Evolutionary conservation across 495 filamentous ascomycete genomes (phyloP), one percentile per base, ranked within the genome.

Genomic region (Penicillium angulare): DNA sequence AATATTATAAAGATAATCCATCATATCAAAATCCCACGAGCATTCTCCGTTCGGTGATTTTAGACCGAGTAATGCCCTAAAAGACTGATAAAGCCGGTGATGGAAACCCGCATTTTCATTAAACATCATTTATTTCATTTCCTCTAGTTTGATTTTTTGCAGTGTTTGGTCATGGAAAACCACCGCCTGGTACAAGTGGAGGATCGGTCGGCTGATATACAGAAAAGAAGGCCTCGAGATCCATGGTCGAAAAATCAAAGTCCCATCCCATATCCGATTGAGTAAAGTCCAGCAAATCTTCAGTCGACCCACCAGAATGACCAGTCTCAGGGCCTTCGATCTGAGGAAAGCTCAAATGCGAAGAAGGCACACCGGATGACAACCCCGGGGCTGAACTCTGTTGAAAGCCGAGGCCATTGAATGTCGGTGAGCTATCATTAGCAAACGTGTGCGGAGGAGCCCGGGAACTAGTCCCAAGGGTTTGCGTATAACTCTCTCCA

Each of bases 161-260:
- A 31, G 8, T 6, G 13, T 31, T 31, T 9, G 8, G 13, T 31
- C 27, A 31, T 31, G 27, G 1, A 31, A 31, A 31, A 9, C 27
- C 34, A 15, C 18, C 16, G 16, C 34, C 34, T 15, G 12, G 34
- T 38, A 40, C 26, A 18, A 49, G 20, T 12, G 23, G 34, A 6
- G 52, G 24, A 33, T 57, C 60, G 10, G 57, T 47, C 1, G 52
- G 51, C 5, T 63, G 66, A 47, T 71, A 64, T 13, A 69, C 53
- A 7, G 71, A 76, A 40, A 73, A 68, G 38, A 76, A 74, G 0
- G 71, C 61, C 23, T 74, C 72, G 13, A 76, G 49, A 44, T 76
- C 73, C 69, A 76, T 73, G 0, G 71, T 73, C 2, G 73, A 76
- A 34, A 76, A 73, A 40, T 76, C 69, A 53, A 76, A 71, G 39